Evolutionary conservation across 1,284 basidiomycete species (phyloP).

Genomic region (Rhizopogon parksii): DNA sequence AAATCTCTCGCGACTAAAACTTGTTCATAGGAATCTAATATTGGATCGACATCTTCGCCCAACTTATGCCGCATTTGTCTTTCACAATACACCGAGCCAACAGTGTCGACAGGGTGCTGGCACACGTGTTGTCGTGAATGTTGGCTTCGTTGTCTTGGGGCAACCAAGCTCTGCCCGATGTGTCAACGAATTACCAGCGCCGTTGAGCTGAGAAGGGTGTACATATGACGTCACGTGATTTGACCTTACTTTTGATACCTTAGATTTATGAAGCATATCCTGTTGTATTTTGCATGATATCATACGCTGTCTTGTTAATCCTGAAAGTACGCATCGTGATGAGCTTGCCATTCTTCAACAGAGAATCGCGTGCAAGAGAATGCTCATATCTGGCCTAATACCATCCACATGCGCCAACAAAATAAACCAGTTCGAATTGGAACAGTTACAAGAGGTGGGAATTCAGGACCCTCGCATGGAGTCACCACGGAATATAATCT

Average conservation of each 20-base stretch:
- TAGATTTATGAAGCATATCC: background rate
- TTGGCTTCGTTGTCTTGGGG: conserved; percentile 74
- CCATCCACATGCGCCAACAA: conserved; percentile 42
- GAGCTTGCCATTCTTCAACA: conserved; percentile 5
- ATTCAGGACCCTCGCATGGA: conserved; percentile 31
- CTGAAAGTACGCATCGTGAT: background rate
- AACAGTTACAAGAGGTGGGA: conserved; percentile 41
- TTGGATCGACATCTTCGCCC: conserved; percentile 30
- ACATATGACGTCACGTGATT: conserved; percentile 32
- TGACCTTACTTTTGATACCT: background rate
- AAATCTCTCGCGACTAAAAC: background rate
- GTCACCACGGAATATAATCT: conserved; percentile 72
- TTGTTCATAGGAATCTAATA: background rate
- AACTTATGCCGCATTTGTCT: conserved; percentile 69
- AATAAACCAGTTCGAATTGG: conserved; percentile 41
- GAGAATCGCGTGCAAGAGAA: background rate
- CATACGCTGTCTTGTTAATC: background rate
- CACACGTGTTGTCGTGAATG: conserved; percentile 75
- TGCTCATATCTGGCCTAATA: conserved; percentile 78
- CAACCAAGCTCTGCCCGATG: conserved; percentile 74
- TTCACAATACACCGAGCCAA: conserved; percentile 69
- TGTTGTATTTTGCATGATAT: background rate
- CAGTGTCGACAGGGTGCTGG: conserved; percentile 79
- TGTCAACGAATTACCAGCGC: conserved; percentile 76
- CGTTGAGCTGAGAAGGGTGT: conserved; percentile 63